A percentile compares a stretch with the other conserved stretches of the same genome.
phyloP scores from a whole-genome alignment of 1,284 basidiomycete species.

The Stygiomarasmius scandens region DNA sequence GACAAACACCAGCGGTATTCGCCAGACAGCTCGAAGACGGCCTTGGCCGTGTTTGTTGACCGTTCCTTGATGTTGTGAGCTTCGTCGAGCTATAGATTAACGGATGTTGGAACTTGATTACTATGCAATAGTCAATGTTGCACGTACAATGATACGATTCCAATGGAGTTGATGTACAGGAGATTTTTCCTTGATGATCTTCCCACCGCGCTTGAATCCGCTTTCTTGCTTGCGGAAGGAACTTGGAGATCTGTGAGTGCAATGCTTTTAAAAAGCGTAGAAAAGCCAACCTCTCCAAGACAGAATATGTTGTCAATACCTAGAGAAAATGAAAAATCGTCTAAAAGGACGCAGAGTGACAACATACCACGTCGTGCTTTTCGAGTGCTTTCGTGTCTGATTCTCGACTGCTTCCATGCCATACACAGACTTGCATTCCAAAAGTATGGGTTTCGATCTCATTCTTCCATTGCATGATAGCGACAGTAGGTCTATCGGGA shows the following conservation, averaged over 20 bases:
- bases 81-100: constrained; percentile 78
- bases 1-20: constrained; percentile 95
- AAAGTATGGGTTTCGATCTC: constrained; percentile 87
- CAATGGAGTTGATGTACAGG: constrained; percentile 87
- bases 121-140: not conserved
- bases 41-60: constrained; percentile 94
- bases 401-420: constrained; percentile 84
- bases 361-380: constrained; percentile 83
- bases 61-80: constrained; percentile 99
- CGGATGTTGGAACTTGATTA: constrained; percentile 2
- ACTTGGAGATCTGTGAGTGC: constrained; percentile 37
- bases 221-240: constrained; percentile 91
- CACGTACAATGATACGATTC: constrained; percentile 74
- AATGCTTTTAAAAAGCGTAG: too few species aligned
- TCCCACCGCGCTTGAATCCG: constrained; percentile 88
- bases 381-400: constrained; percentile 68
- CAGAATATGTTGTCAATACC: constrained; percentile 80
- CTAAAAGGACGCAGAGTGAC: not conserved
- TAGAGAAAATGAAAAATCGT: constrained; percentile 24
- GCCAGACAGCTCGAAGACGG: constrained; percentile 86
- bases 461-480: constrained; percentile 98
- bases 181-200: constrained; percentile 88
- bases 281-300: constrained; percentile 67
- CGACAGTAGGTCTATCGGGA: constrained; percentile 79
- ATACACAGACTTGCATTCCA: constrained; percentile 82